Base-by-base conservation (phyloP, 1,284 basidiomycete genomes). In the Rhodotorula sp. region DNA sequence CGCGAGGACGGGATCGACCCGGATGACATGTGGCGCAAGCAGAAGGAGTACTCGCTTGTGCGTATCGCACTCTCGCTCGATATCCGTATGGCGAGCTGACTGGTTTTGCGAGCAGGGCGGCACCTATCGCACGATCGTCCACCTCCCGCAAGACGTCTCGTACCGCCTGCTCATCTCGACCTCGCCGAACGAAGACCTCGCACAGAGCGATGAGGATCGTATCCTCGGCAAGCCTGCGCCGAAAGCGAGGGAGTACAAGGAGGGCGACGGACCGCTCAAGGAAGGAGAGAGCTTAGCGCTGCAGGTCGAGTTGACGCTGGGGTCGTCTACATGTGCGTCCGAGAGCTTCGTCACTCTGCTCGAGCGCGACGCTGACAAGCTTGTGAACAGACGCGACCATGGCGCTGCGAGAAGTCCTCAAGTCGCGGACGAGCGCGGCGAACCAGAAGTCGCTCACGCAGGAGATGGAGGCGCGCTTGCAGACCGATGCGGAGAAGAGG, bases 131-230 rank as follows among this genome's bases (percentile, higher is more conserved):
- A 88, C 89, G 69, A 91, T 99, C 65, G 81, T 99, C 64, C 92
- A 94, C 76, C 83, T 88, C 30, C 95, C 96, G 0, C 86, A 85
- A 60, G 85, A 90, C 71, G 82, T 97, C 51, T 85, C 87, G 0
- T 96, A 92, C 90, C 83, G 84, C 9, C 85, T 91, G 26, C 82
- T 98, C 65, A 84, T 86, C 63, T 99, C 99, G 81, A 95, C 92
- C 11, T 92, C 98, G 79, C 92, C 94, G 1, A 90, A 97, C 77
- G 86, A 95, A 52, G 84, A 92, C 15, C 86, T 99, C 37, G 89
- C 91, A 4, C 92, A 94, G 78, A 89, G 94, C 0, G 96, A 99
- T 79, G 96, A 99, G 81, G 96, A 99, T 81, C 86, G 86, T 72
- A 81, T 97, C 30, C 85, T 98, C 37, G 87, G 87, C 8, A 86